Evolutionary conservation across 768 basidiomycete genomes (phyloP).

Genomic region (Lenzites betulinus): DNA sequence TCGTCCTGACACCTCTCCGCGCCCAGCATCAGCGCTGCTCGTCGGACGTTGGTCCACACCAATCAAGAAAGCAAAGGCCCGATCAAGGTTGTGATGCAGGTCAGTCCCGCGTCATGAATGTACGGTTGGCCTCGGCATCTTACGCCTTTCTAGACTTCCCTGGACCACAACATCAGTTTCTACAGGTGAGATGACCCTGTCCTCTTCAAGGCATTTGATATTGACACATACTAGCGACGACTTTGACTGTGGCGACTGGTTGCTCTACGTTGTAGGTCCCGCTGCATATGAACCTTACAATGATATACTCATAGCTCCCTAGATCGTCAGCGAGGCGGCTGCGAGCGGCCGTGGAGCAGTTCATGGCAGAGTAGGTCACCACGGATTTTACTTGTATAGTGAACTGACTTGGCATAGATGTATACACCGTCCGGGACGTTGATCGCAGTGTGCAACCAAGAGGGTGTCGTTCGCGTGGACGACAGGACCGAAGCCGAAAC

Average conservation of each 20-base stretch:
- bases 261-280: conserved; percentile 69
- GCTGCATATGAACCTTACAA: background rate
- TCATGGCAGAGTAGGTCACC: conserved; percentile 61
- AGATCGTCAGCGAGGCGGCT: conserved; percentile 67
- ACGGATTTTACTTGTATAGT: no score
- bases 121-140: background rate
- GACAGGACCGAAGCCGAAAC: conserved; percentile 19
- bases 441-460: conserved; percentile 78
- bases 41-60: conserved; percentile 51
- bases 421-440: conserved; percentile 67
- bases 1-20: no score
- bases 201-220: background rate
- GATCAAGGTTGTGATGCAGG: conserved; percentile 63
- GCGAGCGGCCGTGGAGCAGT: conserved; percentile 69
- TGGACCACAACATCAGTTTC: conserved; percentile 82
- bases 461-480: conserved; percentile 69
- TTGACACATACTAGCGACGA: conserved; percentile 48
- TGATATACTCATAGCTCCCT: background rate
- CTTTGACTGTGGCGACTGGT: conserved; percentile 79
- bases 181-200: conserved; percentile 56
- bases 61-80: conserved; percentile 20
- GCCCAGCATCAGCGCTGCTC: conserved; percentile 56
- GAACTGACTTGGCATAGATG: conserved; percentile 43
- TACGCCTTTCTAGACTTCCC: conserved; percentile 50
- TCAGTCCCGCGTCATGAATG: conserved; percentile 37